A percentile compares a stretch with the other conserved stretches of the same genome.
These are phyloP conservation scores for Camelina laxa DNA, from an alignment of 345 rosid genomes.

Conservation along the genomic window DNA sequence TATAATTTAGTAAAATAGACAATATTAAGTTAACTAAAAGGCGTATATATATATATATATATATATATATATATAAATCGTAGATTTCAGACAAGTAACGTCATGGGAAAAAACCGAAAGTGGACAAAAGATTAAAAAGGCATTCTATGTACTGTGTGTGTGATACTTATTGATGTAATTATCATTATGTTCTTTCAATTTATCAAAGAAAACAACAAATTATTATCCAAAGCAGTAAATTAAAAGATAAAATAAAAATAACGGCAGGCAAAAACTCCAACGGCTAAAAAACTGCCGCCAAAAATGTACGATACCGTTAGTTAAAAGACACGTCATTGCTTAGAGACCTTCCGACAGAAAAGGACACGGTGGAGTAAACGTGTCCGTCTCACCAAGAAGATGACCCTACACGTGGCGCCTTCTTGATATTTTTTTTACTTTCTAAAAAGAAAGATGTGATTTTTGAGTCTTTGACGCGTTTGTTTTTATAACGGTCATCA, in stretches of 20 bases:
- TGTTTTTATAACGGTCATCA: conserved; percentile 44
- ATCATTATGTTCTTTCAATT: not conserved
- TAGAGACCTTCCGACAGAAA: conserved; percentile 34
- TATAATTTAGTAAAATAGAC: no score
- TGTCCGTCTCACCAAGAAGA: conserved; percentile 29
- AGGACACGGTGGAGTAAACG: conserved; percentile 37
- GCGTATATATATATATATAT: no score
- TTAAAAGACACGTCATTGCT: conserved; percentile 34
- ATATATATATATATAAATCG: not conserved
- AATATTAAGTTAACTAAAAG: no score
- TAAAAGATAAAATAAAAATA: not conserved
- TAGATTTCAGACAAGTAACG: conserved; percentile 17
- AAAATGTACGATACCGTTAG: conserved; percentile 42
- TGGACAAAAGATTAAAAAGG: conserved; percentile 25
- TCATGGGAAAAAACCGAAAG: conserved; percentile 30
- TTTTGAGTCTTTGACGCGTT: conserved; percentile 33
- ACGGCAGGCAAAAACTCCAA: conserved; percentile 26
- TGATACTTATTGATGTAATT: conserved; percentile 1
- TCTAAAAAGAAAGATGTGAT: not conserved
- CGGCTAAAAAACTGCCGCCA: conserved; percentile 45
- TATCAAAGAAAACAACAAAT: not conserved
- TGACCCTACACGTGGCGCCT: conserved; percentile 26
- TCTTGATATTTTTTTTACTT: no score
- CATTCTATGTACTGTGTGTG: not conserved
- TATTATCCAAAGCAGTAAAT: conserved; percentile 4